These are phyloP conservation scores for Cucumis hystrix DNA, from an alignment of 306 rosid genomes.

Conservation along the genomic window DNA sequence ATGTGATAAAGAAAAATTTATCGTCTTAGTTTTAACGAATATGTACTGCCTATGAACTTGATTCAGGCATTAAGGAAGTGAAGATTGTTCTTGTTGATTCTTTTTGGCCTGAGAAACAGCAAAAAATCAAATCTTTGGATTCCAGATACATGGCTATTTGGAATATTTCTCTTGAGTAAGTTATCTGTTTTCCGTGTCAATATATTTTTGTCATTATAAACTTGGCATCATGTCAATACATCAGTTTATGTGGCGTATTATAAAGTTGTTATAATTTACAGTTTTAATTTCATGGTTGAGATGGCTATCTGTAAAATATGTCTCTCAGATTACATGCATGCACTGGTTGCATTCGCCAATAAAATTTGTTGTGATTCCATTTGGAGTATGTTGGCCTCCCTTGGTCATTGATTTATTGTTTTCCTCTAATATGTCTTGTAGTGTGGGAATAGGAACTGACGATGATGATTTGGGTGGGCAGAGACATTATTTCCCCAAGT, in stretches of 20 bases:
- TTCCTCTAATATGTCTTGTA: slow-evolving; percentile 6
- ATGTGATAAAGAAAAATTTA: not conserved
- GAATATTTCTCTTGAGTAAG: slow-evolving; percentile 41
- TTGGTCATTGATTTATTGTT: not conserved
- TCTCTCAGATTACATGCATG: not conserved
- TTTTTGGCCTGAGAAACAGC: slow-evolving; percentile 52
- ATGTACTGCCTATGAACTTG: slow-evolving; percentile 12
- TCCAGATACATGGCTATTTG: slow-evolving; percentile 47
- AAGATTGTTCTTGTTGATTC: slow-evolving; percentile 53
- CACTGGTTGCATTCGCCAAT: not conserved
- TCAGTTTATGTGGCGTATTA: not conserved
- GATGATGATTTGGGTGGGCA: slow-evolving; percentile 26
- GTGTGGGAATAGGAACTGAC: slow-evolving; percentile 26
- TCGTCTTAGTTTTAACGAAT: not conserved
- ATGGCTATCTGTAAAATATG: not conserved
- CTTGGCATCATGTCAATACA: not conserved
- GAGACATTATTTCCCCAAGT: slow-evolving; percentile 63
- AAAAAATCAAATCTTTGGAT: slow-evolving; percentile 48
- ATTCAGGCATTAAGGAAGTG: slow-evolving; percentile 64
- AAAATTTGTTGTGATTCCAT: not conserved
- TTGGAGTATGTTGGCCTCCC: not conserved
- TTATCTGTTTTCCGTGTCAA: slow-evolving; percentile 2
- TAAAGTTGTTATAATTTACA: not conserved
- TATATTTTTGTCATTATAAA: slow-evolving; percentile 1
- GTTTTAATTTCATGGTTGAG: not conserved